phyloP scores from a whole-genome alignment of 1,139 yeast genomes.

The Scheffersomyces parashehatae region DNA sequence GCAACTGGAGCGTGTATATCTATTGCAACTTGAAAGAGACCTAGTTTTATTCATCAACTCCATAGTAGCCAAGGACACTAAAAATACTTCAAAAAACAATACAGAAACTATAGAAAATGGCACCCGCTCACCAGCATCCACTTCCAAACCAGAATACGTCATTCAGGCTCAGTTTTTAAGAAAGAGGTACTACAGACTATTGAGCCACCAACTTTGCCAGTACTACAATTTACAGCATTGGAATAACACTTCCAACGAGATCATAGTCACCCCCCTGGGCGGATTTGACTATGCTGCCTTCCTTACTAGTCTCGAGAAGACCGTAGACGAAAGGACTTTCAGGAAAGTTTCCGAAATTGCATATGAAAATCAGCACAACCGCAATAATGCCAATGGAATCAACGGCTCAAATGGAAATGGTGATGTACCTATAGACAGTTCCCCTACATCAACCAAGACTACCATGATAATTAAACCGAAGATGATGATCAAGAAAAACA shows the following conservation, averaged over 20 bases:
- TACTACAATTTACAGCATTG: slow-evolving; percentile 52
- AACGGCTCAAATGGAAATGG: background rate
- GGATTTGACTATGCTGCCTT: slow-evolving; percentile 19
- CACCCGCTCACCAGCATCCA: background rate
- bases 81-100: too few relatives aligned
- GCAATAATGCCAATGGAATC: background rate
- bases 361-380: background rate
- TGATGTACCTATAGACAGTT: background rate
- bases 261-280: slow-evolving; percentile 23
- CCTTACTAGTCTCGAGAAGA: slow-evolving; percentile 1
- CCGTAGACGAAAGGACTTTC: background rate
- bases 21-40: slow-evolving; percentile 54
- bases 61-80: background rate
- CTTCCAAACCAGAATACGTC: slow-evolving; percentile 6
- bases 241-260: slow-evolving; percentile 28
- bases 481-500: slow-evolving; percentile 18
- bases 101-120: background rate
- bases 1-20: slow-evolving; percentile 51
- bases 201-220: slow-evolving; percentile 70
- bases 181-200: slow-evolving; percentile 66
- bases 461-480: slow-evolving; percentile 14
- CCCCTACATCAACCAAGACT: background rate
- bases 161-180: slow-evolving; percentile 39
- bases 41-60: slow-evolving; percentile 37
- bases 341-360: slow-evolving; percentile 6